These are phyloP conservation scores for Cladosporium phlei DNA, from an alignment of 2,329 filamentous ascomycete genomes.

Conservation along the genomic window DNA sequence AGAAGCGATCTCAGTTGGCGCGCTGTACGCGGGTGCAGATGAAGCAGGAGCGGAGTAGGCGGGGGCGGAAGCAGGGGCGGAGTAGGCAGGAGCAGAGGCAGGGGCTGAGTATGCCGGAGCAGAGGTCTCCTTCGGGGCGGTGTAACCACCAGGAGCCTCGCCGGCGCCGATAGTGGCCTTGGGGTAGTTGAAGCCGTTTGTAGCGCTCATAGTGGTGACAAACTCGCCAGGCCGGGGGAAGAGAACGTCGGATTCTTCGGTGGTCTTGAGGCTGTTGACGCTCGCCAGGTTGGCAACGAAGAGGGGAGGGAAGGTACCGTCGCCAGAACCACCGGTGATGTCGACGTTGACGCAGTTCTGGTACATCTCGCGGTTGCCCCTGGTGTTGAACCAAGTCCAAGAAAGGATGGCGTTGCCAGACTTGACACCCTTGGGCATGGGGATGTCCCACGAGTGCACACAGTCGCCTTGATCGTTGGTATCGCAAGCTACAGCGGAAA, in stretches of 20 bases:
- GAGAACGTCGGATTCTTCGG: slow-evolving; percentile 52
- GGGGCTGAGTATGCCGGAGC: slow-evolving; percentile 8
- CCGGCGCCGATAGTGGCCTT: slow-evolving; percentile 21
- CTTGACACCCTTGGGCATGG: slow-evolving; percentile 65
- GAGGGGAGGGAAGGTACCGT: slow-evolving; percentile 61
- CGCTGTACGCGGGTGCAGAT: not conserved
- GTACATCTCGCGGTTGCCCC: slow-evolving; percentile 94
- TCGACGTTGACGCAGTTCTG: slow-evolving; percentile 86
- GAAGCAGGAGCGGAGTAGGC: slow-evolving; percentile 8
- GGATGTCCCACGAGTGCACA: slow-evolving; percentile 61
- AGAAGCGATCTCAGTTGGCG: not conserved
- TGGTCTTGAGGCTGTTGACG: slow-evolving; percentile 42
- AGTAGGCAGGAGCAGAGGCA: slow-evolving; percentile 16
- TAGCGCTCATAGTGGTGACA: slow-evolving; percentile 40
- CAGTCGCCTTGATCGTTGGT: slow-evolving; percentile 22
- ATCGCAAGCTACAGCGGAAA: slow-evolving; percentile 17
- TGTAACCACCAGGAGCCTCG: not conserved
- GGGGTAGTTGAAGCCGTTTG: slow-evolving; percentile 20
- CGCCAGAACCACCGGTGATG: slow-evolving; percentile 54
- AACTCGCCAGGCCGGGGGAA: slow-evolving; percentile 64
- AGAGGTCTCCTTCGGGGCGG: slow-evolving; percentile 20
- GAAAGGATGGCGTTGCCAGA: slow-evolving; percentile 75
- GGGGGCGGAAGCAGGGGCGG: slow-evolving; percentile 18
- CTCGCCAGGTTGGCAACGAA: slow-evolving; percentile 64
- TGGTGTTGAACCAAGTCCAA: slow-evolving; percentile 92